Evolutionary conservation across 306 rosid genomes (phyloP).

Genomic region (Dryas octopetala): DNA sequence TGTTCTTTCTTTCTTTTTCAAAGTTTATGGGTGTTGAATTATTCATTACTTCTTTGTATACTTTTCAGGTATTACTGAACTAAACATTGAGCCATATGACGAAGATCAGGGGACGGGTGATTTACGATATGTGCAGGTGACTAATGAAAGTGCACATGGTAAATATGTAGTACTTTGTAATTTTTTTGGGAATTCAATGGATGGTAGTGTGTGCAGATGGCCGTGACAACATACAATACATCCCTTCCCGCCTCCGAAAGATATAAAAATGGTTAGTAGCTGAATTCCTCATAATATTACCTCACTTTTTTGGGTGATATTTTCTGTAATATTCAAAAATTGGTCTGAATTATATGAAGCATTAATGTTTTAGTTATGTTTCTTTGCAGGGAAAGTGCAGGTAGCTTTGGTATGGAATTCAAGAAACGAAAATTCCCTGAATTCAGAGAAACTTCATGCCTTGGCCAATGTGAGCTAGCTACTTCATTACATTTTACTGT

Average conservation of each 20-base stretch:
- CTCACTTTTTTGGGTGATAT: constrained; percentile 1
- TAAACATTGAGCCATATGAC: constrained; percentile 60
- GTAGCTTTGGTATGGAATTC: constrained; percentile 95
- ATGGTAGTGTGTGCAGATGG: constrained; percentile 66
- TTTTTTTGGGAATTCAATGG: neutral
- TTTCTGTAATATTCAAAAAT: neutral
- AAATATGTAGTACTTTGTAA: neutral
- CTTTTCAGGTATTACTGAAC: constrained; percentile 60
- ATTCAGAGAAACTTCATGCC: constrained; percentile 65
- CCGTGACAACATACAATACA: constrained; percentile 84
- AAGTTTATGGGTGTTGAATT: neutral
- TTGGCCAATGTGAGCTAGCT: constrained; percentile 68
- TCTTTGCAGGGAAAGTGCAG: constrained; percentile 79
- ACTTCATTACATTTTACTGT: neutral
- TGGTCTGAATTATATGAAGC: neutral
- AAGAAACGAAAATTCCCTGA: constrained; percentile 63
- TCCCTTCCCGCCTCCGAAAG: constrained; percentile 77
- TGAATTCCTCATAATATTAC: constrained; percentile 16
- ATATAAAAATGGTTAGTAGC: constrained; percentile 66
- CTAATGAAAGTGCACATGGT: neutral
- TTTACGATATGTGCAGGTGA: constrained; percentile 85
- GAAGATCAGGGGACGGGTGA: constrained; percentile 87
- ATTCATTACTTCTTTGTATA: constrained; percentile 11
- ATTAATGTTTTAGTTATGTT: constrained; percentile 23
- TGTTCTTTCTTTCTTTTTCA: neutral